Base-by-base conservation (phyloP, 2,329 filamentous ascomycete genomes). In the Colletotrichum karsti region DNA sequence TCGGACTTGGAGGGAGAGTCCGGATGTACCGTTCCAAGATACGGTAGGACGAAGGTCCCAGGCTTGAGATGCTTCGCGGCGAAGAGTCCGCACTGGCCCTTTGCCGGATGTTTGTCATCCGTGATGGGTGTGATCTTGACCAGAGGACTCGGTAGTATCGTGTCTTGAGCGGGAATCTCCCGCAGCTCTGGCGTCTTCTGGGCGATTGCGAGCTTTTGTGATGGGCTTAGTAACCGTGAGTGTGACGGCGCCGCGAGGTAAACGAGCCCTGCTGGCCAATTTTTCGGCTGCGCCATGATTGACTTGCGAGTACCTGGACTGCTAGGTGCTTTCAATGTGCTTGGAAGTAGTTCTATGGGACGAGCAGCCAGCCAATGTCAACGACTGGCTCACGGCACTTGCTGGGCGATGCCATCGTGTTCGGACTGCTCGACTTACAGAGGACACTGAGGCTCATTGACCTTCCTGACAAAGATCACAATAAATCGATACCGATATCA, bases 71-170 rank as follows among this genome's bases (percentile, higher is more conserved):
- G 75, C 7, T 81, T 82, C 1, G 85, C 78, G 4, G 90, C 88
- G 73, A 91, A 91, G 33, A 92, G 85, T 1, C 90, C 90, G 56
- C 74, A 77, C 76, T 92, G 90, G 4, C 85, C 85, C 72, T 79
- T 72, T 12, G 90, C 89, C 0, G 90, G 90, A 73, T 92, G 90
- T 0, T 75, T 71, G 0, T 83, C 76, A 57, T 84, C 75, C 0
- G 72, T 74, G 69, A 92, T 91, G 35, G 80, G 77, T 10, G 82
- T 82, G 72, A 92, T 91, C 69, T 77, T 83, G 59, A 89, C 87
- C 8, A 82, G 74, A n/a, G 81, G 66, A 61, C 79, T 84, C 9
- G 88, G 86, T 0, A 84, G 82, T 44, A 77, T 75, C 1, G 82
- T 76, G 7, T 77, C 75, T 59, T 77, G 71, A 12, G 74, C 61